Base-by-base conservation (phyloP, 2,329 filamentous ascomycete genomes). In the Cercospora zeina region DNA sequence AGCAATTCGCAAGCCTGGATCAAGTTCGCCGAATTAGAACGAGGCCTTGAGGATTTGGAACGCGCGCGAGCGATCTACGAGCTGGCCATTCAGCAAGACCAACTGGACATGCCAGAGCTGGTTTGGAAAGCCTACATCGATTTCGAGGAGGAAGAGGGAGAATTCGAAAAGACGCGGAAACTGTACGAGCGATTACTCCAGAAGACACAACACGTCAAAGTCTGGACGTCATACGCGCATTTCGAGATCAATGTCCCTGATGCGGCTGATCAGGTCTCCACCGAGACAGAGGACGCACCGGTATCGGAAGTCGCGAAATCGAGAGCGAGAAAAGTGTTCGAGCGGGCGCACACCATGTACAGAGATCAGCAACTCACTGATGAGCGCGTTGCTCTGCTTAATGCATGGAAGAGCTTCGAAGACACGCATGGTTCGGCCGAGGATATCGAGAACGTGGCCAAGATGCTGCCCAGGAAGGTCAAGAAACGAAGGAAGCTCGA, bases 61-160 rank as follows among this genome's bases (percentile, higher is more conserved):
- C 89, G 95, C 31, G 88, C 91, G 14, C 84, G 95, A 47, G 93
- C 89, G 50, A 96, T 99, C 69, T 97, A 92, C 73, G 93, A 97
- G 77, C 82, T 97, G 30, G 93, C 91, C 2, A 88, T 97, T 64
- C 82, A 85, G 54, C 93, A 97, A 75, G 83, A 88, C 1, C 84
- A 87, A 33, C 82, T 99, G 13, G 95, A 99, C 76, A 99, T 99
- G 95, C 95, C 95, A 0, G 95, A 99, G 78, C 82, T 97, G 56
- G 82, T 97, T 1, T 99, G 95, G 95, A 97, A 97, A 79, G 87
- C 92, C 1, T 99, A 96, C 76, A 97, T 99, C 70, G 95, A 99
- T 76, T 97, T 97, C 73, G 95, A 99, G 77, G 93, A 97, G 74
- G 91, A 96, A 71, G 91, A 96, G 76, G 69, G 69, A 34, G 67